phyloP scores from a whole-genome alignment of 1,284 basidiomycete genomes.

The Pseudozyma pruni region DNA sequence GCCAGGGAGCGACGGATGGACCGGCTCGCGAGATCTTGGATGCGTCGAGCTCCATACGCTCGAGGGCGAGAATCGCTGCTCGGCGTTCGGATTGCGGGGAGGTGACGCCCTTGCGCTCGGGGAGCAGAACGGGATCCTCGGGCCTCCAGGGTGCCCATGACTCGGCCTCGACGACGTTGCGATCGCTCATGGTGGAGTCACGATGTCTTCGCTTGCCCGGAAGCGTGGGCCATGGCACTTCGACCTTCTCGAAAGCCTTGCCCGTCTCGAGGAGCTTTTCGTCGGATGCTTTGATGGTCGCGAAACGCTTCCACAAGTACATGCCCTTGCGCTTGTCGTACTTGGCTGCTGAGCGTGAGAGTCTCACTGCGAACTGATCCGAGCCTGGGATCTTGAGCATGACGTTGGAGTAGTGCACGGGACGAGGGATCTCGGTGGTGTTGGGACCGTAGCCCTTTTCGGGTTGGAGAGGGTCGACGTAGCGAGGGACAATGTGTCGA shows the following conservation, averaged over 20 bases:
- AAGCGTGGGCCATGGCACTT: slow-evolving; percentile 64
- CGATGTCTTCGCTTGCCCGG: slow-evolving; percentile 33
- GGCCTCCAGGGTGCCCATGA: slow-evolving; percentile 65
- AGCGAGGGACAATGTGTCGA: slow-evolving; percentile 58
- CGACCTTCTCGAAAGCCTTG: slow-evolving; percentile 48
- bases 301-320: slow-evolving; percentile 64
- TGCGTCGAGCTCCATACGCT: slow-evolving; percentile 32
- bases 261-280: slow-evolving; percentile 48
- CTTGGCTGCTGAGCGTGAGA: slow-evolving; percentile 51
- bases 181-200: slow-evolving; percentile 35
- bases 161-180: slow-evolving; percentile 51
- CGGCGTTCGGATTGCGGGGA: slow-evolving; percentile 46
- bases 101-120: slow-evolving; percentile 34
- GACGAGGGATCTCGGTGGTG: slow-evolving; percentile 54
- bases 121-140: slow-evolving; percentile 60
- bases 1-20: slow-evolving; percentile 26
- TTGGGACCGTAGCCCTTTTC: slow-evolving; percentile 63
- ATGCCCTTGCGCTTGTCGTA: slow-evolving; percentile 55
- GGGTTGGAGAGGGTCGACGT: slow-evolving; percentile 50
- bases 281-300: slow-evolving; percentile 52
- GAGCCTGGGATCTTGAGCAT: slow-evolving; percentile 64
- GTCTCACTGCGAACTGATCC: slow-evolving; percentile 56
- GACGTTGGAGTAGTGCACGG: slow-evolving; percentile 67
- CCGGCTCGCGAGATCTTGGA: slow-evolving; percentile 13
- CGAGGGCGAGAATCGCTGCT: slow-evolving; percentile 28